Base-by-base conservation (phyloP, 768 basidiomycete genomes). In the Tephrocybe sp. region DNA sequence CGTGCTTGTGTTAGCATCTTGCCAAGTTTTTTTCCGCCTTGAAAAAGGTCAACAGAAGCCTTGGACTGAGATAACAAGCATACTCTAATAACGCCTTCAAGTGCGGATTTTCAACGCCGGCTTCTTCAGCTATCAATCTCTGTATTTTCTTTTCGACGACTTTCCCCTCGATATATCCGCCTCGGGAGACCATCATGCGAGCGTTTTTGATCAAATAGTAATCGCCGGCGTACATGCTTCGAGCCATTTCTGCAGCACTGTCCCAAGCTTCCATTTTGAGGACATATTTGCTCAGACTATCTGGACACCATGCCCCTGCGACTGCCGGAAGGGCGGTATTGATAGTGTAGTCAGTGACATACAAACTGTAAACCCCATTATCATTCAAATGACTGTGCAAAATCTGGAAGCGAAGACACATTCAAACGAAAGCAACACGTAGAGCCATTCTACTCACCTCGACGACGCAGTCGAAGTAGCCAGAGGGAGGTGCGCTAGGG, bases 311-410 rank as follows among this genome's bases (percentile, higher is more conserved):
- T 37, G 63, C 45, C 6, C 69, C 66, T 45, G 70, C 65, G n/a
- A 70, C 53, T 13, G 67, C 58, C 3, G 47, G 48, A 36, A 72
- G 57, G 6, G 55, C 50, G 4, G 64, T 41, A 46, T 79, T 80
- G 34, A 52, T 55, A 5, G 84, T 83, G 58, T 84, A 86, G 56
- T 88, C 86, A 1, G 86, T 86, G 43, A 84, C 82, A 60, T 79
- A 85, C 11, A 87, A 50, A 24, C 64, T 73, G 50, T 74, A 71
- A 2, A 74, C 66, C 5, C 56, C 63, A 29, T 66, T 63, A n/a
- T 67, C 58, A 49, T 70, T 75, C 40, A 52, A 19, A 42, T 74
- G 69, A 8, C 67, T 73, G 44, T 75, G 63, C 9, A 86, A 50
- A 16, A 86, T 69, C 85, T 86, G 19, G n/a, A 10, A 19, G 10